Evolutionary conservation across 23 red algal species (phyloP).

Genomic region (Pyropia yezoensis): DNA sequence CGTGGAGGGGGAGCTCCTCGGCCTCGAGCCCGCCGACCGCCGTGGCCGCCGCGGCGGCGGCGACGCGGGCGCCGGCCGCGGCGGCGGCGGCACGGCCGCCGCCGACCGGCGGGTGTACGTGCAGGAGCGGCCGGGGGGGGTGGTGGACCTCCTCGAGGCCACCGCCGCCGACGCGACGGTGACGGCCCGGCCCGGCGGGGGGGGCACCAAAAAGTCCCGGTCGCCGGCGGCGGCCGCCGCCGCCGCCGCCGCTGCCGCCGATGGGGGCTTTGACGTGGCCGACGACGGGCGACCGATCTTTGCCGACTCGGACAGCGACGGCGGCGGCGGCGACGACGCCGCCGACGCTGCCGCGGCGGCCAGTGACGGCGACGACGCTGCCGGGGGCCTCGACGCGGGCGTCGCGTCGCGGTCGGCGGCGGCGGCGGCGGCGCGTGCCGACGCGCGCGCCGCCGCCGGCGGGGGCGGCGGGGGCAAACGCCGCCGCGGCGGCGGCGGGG

Average conservation of each 20-base stretch:
- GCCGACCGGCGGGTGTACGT: constrained; percentile 22
- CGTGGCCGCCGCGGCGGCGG: no score
- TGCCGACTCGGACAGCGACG: constrained; percentile 48
- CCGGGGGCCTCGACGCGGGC: constrained; percentile 6
- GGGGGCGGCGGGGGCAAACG: background rate
- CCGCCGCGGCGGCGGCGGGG: constrained; percentile 3
- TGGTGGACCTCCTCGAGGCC: background rate
- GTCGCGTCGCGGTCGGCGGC: no score
- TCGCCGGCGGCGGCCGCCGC: no score
- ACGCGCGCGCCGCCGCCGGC: background rate
- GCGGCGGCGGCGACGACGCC: constrained; percentile 5
- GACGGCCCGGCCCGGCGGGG: background rate
- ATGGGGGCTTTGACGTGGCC: constrained; percentile 17
- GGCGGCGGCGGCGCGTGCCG: no score
- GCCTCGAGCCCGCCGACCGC: no score
- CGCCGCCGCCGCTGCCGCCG: constrained; percentile 1
- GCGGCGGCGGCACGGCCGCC: background rate
- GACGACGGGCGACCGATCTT: constrained; percentile 66
- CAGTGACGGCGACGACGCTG: constrained; percentile 11
- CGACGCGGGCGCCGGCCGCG: no score
- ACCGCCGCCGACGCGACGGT: background rate
- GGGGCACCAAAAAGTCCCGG: background rate
- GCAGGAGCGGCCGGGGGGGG: constrained; percentile 6
- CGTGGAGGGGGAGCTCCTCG: no score
- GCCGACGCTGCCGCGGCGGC: background rate